A percentile compares a stretch with the other conserved stretches of the same genome.
Conservation (phyloP, 768 basidiomycete species). For the Hygrophoropsis aurantiaca region DNA sequence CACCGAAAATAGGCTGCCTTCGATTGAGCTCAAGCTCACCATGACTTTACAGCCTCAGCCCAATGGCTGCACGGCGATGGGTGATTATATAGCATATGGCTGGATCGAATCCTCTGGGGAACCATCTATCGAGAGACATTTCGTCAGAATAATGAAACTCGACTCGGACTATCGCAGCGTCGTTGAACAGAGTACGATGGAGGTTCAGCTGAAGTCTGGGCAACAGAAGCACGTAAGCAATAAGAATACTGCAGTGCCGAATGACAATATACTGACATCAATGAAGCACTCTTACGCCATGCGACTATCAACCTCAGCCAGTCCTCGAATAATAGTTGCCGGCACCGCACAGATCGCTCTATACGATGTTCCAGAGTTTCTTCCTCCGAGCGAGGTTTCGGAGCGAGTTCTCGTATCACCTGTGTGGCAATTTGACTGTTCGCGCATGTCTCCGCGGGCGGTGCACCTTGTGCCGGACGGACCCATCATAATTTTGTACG, state of each 20-base stretch:
- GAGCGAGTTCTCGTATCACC: neutral
- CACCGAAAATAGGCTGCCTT: too few relatives aligned
- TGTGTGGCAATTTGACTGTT: conserved; percentile 11
- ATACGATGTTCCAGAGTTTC: neutral
- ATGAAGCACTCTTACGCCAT: conserved; percentile 1
- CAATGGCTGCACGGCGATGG: neutral
- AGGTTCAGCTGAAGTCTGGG: neutral
- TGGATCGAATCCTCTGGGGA: neutral
- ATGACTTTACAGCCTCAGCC: too few relatives aligned
- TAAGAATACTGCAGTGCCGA: neutral
- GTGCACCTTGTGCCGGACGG: conserved; percentile 11
- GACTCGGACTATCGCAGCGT: neutral
- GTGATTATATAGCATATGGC: neutral
- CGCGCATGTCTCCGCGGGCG: conserved; percentile 5
- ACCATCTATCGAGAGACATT: neutral
- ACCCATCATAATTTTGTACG: conserved; percentile 12
- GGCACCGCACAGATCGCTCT: neutral
- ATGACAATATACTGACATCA: neutral
- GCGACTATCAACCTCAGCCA: neutral
- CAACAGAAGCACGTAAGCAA: neutral
- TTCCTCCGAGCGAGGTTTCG: neutral
- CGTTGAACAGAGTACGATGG: neutral
- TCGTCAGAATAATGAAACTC: neutral
- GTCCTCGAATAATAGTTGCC: neutral
- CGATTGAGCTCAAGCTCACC: too few relatives aligned